Base-by-base conservation (phyloP, 2,329 filamentous ascomycete species). In the Alternaria triticimaculans region DNA sequence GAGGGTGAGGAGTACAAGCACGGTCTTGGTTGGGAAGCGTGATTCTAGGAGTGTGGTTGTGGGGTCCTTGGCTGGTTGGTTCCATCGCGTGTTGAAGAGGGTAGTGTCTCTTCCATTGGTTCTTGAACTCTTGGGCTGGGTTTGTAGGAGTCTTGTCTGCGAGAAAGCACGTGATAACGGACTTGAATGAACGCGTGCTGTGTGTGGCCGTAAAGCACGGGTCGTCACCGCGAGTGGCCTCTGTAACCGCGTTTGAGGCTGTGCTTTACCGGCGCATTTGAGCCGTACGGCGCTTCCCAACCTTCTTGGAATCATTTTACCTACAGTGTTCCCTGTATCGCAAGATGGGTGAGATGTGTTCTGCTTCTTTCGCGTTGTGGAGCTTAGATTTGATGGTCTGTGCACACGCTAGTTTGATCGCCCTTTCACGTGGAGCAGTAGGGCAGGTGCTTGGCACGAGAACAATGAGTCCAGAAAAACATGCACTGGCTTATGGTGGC, bases 1-100 rank as follows among this genome's bases (percentile, higher is more conserved):
- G 3, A 78, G 37, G 26, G 73, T 15, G 37, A 73, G 44, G 6
- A 79, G 59, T 54, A 68, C 67, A 14, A 74, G 33, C 25, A 74
- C 66, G 1, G 76, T 79, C 55, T 79, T 79, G 33, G 64, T 77
- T 14, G 77, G 76, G 44, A 79, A 78, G 3, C 69, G 67, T 1
- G 77, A 78, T 18, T 74, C 68, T 4, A 76, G 64, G 10, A 65
- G 48, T 15, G 20, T 54, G 20, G 21, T 58, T 23, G 41, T 14
- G 10, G 53, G 41, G 21, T 28, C 15, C 15, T 21, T 15, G 6
- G 14, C 37, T 20, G 12, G 49, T n/a, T 44, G 55, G 18, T 54
- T 21, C 8, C 37, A n/a, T 5, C 49, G 30, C 20, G 30, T 11
- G 15, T 53, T 25, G 30, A 7, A 9, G 30, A 15, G 30, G 30